These are phyloP conservation scores for Rheum nobile DNA, from an alignment of 148 eudicot genomes.

Conservation along the genomic window DNA sequence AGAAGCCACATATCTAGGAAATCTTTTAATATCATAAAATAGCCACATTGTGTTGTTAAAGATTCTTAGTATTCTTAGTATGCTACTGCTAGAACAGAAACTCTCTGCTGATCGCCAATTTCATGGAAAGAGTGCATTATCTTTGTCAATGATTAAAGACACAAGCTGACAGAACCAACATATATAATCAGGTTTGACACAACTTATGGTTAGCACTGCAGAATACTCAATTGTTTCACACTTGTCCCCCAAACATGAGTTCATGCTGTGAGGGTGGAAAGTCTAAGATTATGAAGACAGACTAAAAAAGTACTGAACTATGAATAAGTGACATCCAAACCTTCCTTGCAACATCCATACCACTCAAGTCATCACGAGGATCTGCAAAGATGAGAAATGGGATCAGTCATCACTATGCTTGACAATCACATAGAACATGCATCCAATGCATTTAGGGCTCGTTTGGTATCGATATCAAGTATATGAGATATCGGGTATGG, in stretches of 20 bases:
- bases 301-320: background rate
- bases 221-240: background rate
- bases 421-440: background rate
- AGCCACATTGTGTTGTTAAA: background rate
- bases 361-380: conserved; percentile 97
- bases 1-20: background rate
- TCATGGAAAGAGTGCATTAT: background rate
- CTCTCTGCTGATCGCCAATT: background rate
- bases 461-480: too few relatives aligned
- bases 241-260: background rate
- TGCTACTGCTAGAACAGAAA: background rate
- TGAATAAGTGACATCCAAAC: conserved; percentile 25
- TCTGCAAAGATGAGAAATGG: conserved; percentile 34
- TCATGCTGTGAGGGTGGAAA: background rate
- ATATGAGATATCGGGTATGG: too few relatives aligned
- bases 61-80: background rate
- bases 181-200: background rate
- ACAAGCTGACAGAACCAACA: background rate
- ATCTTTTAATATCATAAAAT: background rate
- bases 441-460: background rate
- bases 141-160: background rate
- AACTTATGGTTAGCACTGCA: background rate
- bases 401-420: conserved; percentile 6
- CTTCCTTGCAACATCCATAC: conserved; percentile 99
- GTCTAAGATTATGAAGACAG: background rate